Conservation (phyloP, 352 stramenopile species). For the Globisporangium nunn region DNA sequence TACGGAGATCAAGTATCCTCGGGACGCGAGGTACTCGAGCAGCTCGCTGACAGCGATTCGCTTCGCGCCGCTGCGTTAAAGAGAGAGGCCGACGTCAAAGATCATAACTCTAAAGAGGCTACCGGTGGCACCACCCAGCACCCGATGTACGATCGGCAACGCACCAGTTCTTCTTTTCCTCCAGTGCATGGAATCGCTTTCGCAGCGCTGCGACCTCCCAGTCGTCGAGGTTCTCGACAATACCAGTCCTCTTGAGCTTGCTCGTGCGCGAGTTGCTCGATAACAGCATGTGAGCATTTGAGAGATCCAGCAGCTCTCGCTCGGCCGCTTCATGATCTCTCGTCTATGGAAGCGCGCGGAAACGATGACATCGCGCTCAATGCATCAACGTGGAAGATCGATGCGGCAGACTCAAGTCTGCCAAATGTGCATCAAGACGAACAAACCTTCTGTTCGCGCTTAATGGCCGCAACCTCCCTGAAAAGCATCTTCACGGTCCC, state of each 20-base stretch:
- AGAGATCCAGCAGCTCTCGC: conserved; percentile 37
- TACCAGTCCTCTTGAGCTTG: conserved; percentile 6
- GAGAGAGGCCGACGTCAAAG: not conserved
- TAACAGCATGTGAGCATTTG: conserved; percentile 19
- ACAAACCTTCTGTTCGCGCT: conserved; percentile 34
- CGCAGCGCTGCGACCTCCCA: conserved; percentile 47
- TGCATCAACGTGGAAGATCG: not conserved
- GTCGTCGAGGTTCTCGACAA: conserved; percentile 22
- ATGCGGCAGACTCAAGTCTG: no score
- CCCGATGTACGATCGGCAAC: not conserved
- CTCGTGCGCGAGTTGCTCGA: conserved; percentile 5
- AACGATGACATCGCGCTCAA: not conserved
- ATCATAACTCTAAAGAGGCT: not conserved
- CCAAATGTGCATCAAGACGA: not conserved
- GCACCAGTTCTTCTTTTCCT: conserved; percentile 35
- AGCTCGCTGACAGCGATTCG: conserved; percentile 3
- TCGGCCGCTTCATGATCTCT: conserved; percentile 20
- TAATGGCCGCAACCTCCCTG: conserved; percentile 43
- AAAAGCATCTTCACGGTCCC: conserved; percentile 70
- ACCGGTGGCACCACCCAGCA: no score
- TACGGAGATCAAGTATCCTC: conserved; percentile 4
- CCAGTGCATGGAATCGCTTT: conserved; percentile 40
- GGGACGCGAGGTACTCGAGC: conserved; percentile 2
- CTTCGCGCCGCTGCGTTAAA: conserved; percentile 5
- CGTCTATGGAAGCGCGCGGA: conserved; percentile 11